A percentile compares a stretch with the other conserved stretches of the same genome.
phyloP scores from a whole-genome alignment of 2,329 filamentous ascomycete species.

The Ramularia endophylla region DNA sequence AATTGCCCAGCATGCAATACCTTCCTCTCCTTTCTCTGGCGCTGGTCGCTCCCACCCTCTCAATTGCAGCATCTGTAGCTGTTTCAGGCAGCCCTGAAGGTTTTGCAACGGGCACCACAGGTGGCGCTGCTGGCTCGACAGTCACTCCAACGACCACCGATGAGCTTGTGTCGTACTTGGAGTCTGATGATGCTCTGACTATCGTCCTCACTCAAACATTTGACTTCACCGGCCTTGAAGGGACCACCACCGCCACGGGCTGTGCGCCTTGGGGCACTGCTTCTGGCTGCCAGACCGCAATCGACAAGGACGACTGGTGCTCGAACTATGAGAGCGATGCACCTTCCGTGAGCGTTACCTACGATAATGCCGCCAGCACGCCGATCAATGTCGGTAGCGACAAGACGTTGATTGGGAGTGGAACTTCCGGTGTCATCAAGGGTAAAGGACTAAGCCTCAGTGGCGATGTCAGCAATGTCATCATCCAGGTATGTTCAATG shows the following conservation, averaged over 20 bases:
- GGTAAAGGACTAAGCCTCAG: conserved; percentile 36
- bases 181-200: conserved; percentile 47
- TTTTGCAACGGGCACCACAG: conserved; percentile 52
- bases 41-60: conserved; percentile 48
- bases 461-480: conserved; percentile 46
- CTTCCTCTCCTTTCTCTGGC: conserved; percentile 38
- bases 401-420: conserved; percentile 37
- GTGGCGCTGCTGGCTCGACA: conserved; percentile 49
- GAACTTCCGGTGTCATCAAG: conserved; percentile 33
- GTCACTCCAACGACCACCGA: conserved; percentile 34
- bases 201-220: conserved; percentile 53
- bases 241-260: conserved; percentile 47
- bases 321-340: conserved; percentile 38
- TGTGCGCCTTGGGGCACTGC: conserved; percentile 46
- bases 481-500: conserved; percentile 28
- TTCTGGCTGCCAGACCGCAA: conserved; percentile 47
- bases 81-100: conserved; percentile 39
- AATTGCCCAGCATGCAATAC: no score
- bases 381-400: conserved; percentile 35
- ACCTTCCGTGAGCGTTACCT: conserved; percentile 29
- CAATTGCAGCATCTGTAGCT: conserved; percentile 6
- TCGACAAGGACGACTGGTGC: conserved; percentile 56
- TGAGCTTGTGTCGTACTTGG: conserved; percentile 56
- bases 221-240: conserved; percentile 53
- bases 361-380: conserved; percentile 51